Evolutionary conservation across 1,139 yeast genomes (phyloP).

Genomic region (Kurtzmaniella natalensis): DNA sequence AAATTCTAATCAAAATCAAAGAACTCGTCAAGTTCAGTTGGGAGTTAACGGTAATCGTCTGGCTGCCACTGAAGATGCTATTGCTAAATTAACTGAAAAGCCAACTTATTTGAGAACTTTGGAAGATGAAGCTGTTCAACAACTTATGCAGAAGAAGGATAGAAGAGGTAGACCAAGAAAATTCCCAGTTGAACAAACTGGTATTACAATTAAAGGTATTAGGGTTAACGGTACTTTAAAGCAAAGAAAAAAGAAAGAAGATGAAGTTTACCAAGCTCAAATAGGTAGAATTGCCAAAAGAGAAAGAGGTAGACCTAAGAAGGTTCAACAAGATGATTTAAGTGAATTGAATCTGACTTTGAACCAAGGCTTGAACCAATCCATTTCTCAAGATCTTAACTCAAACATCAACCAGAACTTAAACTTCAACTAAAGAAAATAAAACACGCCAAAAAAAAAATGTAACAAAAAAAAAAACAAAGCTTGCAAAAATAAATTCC

Average conservation of each 20-base stretch:
- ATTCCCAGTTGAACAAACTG: slow-evolving; percentile 47
- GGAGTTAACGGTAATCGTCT: slow-evolving; percentile 2
- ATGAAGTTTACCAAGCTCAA: slow-evolving; percentile 16
- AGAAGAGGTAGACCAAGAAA: slow-evolving; percentile 50
- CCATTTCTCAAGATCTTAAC: background rate
- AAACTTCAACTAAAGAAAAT: background rate
- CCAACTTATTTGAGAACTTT: slow-evolving; percentile 28
- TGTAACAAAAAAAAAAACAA: background rate
- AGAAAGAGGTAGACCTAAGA: slow-evolving; percentile 17
- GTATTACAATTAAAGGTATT: slow-evolving; percentile 43
- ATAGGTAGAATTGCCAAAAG: slow-evolving; percentile 12
- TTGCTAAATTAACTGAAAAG: slow-evolving; percentile 23
- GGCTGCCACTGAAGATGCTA: slow-evolving; percentile 7
- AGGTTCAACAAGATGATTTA: slow-evolving; percentile 9
- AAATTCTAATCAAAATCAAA: slow-evolving; percentile 11
- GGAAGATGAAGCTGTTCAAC: slow-evolving; percentile 35
- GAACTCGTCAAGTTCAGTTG: slow-evolving; percentile 4
- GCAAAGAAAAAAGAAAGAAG: slow-evolving; percentile 20
- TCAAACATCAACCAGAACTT: slow-evolving; percentile 1
- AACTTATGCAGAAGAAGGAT: slow-evolving; percentile 38
- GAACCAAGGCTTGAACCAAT: slow-evolving; percentile 1
- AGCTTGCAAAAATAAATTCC: background rate
- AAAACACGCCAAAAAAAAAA: background rate
- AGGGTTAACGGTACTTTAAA: slow-evolving; percentile 38
- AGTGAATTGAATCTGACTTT: slow-evolving; percentile 4